These are phyloP conservation scores for Erysimum cheiri DNA, from an alignment of 441 rosid species.

Conservation along the genomic window DNA sequence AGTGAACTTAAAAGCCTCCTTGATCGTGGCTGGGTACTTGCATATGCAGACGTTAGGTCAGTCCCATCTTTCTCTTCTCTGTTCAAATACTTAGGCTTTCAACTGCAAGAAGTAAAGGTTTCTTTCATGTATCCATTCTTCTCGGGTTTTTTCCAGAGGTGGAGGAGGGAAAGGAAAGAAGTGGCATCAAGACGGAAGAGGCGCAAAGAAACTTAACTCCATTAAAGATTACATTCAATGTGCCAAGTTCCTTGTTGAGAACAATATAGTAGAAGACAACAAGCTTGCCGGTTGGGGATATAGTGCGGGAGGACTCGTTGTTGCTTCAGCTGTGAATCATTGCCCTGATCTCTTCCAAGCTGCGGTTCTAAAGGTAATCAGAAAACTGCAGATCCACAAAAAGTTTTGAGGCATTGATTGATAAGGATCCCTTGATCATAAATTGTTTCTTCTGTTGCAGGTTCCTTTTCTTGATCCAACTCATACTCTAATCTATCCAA, in stretches of 20 bases:
- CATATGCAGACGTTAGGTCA: conserved; percentile 96
- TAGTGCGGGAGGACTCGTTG: conserved; percentile 93
- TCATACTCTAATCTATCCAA: conserved; percentile 79
- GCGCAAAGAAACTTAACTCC: conserved; percentile 68
- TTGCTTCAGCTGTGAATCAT: conserved; percentile 89
- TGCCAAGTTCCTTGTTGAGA: conserved; percentile 73
- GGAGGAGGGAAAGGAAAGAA: conserved; percentile 88
- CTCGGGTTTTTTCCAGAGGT: conserved; percentile 62
- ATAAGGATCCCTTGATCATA: background rate
- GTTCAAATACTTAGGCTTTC: conserved; percentile 2
- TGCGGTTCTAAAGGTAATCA: conserved; percentile 77
- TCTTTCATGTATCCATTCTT: conserved; percentile 22
- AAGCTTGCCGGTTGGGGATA: conserved; percentile 95
- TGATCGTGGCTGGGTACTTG: conserved; percentile 97
- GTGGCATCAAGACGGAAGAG: conserved; percentile 86
- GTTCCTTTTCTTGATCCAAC: conserved; percentile 96
- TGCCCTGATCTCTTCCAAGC: conserved; percentile 81
- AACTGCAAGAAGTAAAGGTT: background rate
- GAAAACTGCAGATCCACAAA: background rate
- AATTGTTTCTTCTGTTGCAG: conserved; percentile 45
- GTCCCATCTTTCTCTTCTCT: conserved; percentile 39
- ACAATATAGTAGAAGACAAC: conserved; percentile 68
- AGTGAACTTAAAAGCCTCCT: conserved; percentile 96
- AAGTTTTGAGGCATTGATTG: background rate
- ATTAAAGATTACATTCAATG: conserved; percentile 79